Evolutionary conservation across 768 basidiomycete species (phyloP), one percentile per base, ranked within the genome.

Genomic region (Macrolepiota dolichaula): DNA sequence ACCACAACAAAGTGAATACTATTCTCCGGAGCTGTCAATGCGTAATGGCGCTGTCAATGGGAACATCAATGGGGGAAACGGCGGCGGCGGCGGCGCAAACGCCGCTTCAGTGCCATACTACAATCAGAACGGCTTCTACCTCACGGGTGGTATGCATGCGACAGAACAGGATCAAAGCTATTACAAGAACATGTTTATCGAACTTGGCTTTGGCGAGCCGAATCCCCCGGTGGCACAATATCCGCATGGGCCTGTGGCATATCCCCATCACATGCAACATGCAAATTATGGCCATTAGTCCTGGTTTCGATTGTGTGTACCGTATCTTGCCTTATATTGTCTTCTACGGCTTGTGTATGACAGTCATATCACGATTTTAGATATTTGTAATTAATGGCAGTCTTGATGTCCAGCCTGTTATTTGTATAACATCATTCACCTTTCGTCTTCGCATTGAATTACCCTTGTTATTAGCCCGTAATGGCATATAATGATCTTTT

Each of bases 181-280:
- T 71, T 90, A 85, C 80, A 83, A 84, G 65, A 84, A 83, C 61
- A 91, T 92, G 88, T 84, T 89, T 65, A 73, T 86, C 49, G 88
- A 91, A 64, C 81, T 90, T 15, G 89, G 89, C 22, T 87, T 86
- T 64, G 85, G 85, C 19, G 85, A 79, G 44, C 44, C 56, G 42
- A 44, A 67, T 65, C 36, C 66, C 19, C 29, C 57, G 22, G 51
- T 40, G 35, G 46, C 51, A 42, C 64, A 58, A 17, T 67, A 70
- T 22, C 51, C 17, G 24, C 69, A 71, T 15, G 64, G 66, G 4
- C 68, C 68, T 52, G 50, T 72, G n/a, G 61, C 71, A 0, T 75
- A 74, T 62, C 72, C 72, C 66, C 67, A 71, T 56, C 69, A 71
- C 36, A 70, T 72, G 65, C 71, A 68, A 40, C 55, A 51, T 47